Base-by-base conservation (phyloP, 192 early-diverging fungal genomes). In the Rhizophagus sp. region DNA sequence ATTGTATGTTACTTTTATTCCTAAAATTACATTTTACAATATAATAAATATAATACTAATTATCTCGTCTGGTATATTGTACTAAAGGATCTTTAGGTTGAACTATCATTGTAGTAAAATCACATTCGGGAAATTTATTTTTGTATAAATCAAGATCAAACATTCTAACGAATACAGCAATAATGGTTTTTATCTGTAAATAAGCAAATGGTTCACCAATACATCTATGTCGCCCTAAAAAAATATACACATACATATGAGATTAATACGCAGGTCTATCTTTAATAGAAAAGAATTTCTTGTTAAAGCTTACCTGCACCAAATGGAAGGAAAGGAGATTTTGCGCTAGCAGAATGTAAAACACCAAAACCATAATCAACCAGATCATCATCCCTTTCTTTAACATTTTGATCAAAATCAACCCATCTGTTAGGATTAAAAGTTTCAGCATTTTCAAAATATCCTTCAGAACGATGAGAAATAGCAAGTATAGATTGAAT, bases 141-240 rank as follows among this genome's bases (percentile, higher is more conserved):
- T 89, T 88, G n/a, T 85, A 81, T 67, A 97, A 84, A 69, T 87
- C 81, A 77, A 95, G 83, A 78, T 93, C 91, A 84, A 95, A 97
- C 76, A 91, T 90, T 17, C 95, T 84, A 33, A 99, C 82, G 73
- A 98, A 89, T 27, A 90, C 89, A 62, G 94, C 86, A 75, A 99
- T 85, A 44, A 99, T 92, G 34, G 96, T 93, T 91, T 97, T 97
- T 88, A 98, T 93, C 87, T 99, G 98, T 47, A 98, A 76, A 81
- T 95, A 98, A 6, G 95, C 96, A 87, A 99, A 99, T 67, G 91
- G 87, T 85, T 99, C 98, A 75, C 98, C 98, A 86, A 99, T 99
- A 88, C 98, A 99, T 75, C 98, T 90, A 90, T 99, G 98, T 76
- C 98, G 94, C 62, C 95, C 89, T 79, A 34, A 67, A 24, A 19